These are phyloP conservation scores for Puccinia hordei DNA, from an alignment of 1,284 basidiomycete genomes.

Conservation along the genomic window DNA sequence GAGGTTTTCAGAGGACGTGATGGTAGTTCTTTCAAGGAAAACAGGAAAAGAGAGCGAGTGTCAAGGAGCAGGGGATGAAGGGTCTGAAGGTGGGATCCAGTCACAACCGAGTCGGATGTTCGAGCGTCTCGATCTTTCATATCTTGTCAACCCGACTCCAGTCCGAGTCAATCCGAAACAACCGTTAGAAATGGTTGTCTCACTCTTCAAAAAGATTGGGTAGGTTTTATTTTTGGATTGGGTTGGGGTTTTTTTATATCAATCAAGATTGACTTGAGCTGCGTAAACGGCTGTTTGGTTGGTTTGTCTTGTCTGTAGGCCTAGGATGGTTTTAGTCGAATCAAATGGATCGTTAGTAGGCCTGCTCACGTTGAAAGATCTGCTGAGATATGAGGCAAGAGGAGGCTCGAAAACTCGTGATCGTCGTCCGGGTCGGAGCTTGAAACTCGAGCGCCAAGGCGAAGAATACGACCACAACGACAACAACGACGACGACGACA, in stretches of 20 bases:
- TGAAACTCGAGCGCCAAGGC: not conserved
- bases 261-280: too few relatives aligned
- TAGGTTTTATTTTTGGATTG: slow-evolving; percentile 60
- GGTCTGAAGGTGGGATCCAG: not conserved
- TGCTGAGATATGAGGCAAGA: slow-evolving; percentile 63
- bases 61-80: not conserved
- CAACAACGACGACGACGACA: not conserved
- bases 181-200: slow-evolving; percentile 93
- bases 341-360: slow-evolving; percentile 79
- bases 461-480: not conserved
- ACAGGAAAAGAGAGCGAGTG: not conserved
- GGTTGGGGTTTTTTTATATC: too few relatives aligned
- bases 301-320: slow-evolving; percentile 64
- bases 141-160: slow-evolving; percentile 65
- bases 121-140: slow-evolving; percentile 35
- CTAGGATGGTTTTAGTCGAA: slow-evolving; percentile 89
- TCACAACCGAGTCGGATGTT: not conserved
- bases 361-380: slow-evolving; percentile 93
- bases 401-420: not conserved
- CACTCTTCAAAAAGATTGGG: slow-evolving; percentile 94
- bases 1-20: slow-evolving; percentile 25
- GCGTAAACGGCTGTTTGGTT: not conserved
- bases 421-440: not conserved
- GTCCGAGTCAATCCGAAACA: slow-evolving; percentile 89
- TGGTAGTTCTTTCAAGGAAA: slow-evolving; percentile 18